Base-by-base conservation (phyloP, 257 asterid species). In the Datura wrightii region DNA sequence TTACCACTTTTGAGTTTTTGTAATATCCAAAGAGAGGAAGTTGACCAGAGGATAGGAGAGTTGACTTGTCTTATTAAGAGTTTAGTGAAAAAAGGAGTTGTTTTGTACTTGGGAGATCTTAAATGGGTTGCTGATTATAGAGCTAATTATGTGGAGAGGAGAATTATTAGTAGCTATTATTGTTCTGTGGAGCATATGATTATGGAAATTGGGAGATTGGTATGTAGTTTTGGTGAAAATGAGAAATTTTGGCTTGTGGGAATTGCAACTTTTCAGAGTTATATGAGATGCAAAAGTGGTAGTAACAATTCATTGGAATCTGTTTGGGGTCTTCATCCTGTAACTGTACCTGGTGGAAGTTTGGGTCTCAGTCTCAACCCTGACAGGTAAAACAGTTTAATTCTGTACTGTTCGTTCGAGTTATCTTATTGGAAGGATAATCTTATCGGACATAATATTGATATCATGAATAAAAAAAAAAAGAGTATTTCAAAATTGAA, bases 141-240 rank as follows among this genome's bases (percentile, higher is more conserved):
- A 84, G 90, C 81, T 34, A 86, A 58, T 65, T 8, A 86, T 15
- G 91, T 87, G 42, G 81, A 86, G 69, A 87, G 87, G 46, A 89
- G 87, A 50, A 89, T 84, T 52, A 88, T 84, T 59, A 72, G 60
- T 59, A 72, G 60, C 39, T 90, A 88, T 74, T 91, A 94, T 84
- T 90, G 97, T 70, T 91, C 96, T 9, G 95, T 95, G 80, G 97
- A 94, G 84, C 96, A 95, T 82, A 86, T 92, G 97, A 92, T 94
- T 14, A 91, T 87, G 94, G 99, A 95, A 87, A 52, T 94, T 56
- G 95, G 95, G 5, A 91, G 93, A 74, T 83, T 95, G 69, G 83
- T 89, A 3, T 88, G 89, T 85, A 92, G 89, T 8, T 54, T 90
- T 18, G 90, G 90, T 46, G 94, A 94, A 80, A 69, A 37, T 39